phyloP scores from a whole-genome alignment of 306 rosid genomes.

The Alnus glutinosa region DNA sequence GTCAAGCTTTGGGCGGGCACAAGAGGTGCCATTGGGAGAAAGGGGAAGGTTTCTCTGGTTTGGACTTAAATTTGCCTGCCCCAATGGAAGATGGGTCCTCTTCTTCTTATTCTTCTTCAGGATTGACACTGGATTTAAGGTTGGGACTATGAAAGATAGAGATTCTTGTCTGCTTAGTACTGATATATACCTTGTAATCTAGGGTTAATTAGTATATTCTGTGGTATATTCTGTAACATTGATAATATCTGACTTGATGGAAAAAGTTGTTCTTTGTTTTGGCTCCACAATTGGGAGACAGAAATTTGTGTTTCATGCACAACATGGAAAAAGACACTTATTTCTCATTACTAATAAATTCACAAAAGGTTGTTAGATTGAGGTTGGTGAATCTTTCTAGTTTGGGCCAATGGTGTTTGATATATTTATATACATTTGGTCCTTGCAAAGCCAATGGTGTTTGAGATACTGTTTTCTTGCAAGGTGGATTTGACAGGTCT shows the following conservation, averaged over 20 bases:
- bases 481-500: too few relatives aligned
- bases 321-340: neutral
- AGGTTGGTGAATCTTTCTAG: neutral
- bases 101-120: conserved; percentile 32
- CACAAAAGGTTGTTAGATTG: conserved; percentile 1
- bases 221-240: conserved; percentile 9
- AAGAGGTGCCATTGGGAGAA: conserved; percentile 71
- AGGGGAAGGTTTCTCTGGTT: conserved; percentile 8
- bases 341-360: conserved; percentile 4
- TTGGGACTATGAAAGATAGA: conserved; percentile 45
- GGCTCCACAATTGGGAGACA: conserved; percentile 18
- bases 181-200: conserved; percentile 1
- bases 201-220: neutral
- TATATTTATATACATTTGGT: too few relatives aligned
- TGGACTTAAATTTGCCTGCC: conserved; percentile 68
- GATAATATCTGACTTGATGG: neutral
- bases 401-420: neutral
- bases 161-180: neutral
- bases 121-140: conserved; percentile 62
- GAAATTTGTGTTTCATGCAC: neutral
- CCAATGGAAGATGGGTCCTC: conserved; percentile 29
- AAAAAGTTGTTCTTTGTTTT: neutral
- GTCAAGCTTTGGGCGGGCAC: conserved; percentile 71
- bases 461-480: neutral
- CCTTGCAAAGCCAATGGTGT: neutral